phyloP scores from a whole-genome alignment of 176 grass and related monocot species.

The Juncus inflexus region DNA sequence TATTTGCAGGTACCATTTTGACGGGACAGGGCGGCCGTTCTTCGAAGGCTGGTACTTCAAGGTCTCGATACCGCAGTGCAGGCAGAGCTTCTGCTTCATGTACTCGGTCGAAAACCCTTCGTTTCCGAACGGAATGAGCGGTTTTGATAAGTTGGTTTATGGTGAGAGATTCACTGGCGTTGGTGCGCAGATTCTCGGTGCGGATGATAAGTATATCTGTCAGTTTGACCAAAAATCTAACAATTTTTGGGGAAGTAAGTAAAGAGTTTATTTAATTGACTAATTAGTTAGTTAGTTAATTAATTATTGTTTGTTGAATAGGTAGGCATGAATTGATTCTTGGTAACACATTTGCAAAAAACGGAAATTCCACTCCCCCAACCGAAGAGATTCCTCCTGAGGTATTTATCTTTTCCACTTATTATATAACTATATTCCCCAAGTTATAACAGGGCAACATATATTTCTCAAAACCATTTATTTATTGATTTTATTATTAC shows the following conservation, averaged over 20 bases:
- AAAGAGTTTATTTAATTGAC: background rate
- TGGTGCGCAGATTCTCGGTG: slow-evolving; percentile 79
- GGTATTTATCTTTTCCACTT: no score
- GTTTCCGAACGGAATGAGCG: slow-evolving; percentile 71
- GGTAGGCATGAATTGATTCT: slow-evolving; percentile 86
- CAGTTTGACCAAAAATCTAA: slow-evolving; percentile 82
- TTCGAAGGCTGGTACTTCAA: slow-evolving; percentile 99
- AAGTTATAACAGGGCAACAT: no score
- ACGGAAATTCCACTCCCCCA: slow-evolving; percentile 50
- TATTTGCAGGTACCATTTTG: slow-evolving; percentile 77
- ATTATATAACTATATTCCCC: no score
- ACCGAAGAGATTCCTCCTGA: slow-evolving; percentile 54
- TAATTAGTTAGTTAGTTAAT: background rate
- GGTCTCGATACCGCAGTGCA: slow-evolving; percentile 59
- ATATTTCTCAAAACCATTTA: slow-evolving; percentile 11
- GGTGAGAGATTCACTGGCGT: slow-evolving; percentile 71
- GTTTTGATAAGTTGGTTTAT: slow-evolving; percentile 37
- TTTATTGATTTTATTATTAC: slow-evolving; percentile 18
- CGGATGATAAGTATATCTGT: slow-evolving; percentile 86
- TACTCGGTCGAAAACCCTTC: slow-evolving; percentile 81
- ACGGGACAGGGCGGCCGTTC: slow-evolving; percentile 56
- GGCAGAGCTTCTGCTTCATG: slow-evolving; percentile 96
- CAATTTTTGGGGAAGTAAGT: slow-evolving; percentile 96
- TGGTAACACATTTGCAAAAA: slow-evolving; percentile 73
- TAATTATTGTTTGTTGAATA: slow-evolving; percentile 20